Evolutionary conservation across 768 basidiomycete genomes (phyloP), one percentile per base, ranked within the genome.

Genomic region (Sutorius australiensis): DNA sequence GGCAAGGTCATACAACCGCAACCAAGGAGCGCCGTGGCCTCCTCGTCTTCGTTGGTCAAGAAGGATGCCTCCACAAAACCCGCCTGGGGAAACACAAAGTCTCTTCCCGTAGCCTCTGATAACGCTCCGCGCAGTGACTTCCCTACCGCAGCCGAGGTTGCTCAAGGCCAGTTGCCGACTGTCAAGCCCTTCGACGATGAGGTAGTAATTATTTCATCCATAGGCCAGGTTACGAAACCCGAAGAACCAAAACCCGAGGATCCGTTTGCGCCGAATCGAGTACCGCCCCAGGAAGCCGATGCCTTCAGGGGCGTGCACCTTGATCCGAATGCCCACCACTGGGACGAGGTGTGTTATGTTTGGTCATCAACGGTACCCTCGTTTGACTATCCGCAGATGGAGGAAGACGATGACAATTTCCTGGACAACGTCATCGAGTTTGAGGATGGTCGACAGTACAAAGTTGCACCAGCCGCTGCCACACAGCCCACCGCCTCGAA

Each of bases 111-210:
- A 49, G 52, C 72, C 41, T 51, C 72, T 3, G 80, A 84, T 40
- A 68, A 73, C 46, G 68, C 73, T 21, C 70, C 72, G 40, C 70
- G 74, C 36, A 80, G 74, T 51, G 95, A 98, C 58, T 99, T 99
- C 66, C 97, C 97, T 7, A 99, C 97, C 6, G 94, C 95, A 42
- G 92, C 92, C 34, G 97, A 99, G 74, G 92, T 93, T 40, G 91
- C 91, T 7, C 86, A 87, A 74, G 87, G 91, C 87, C 60, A 61
- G 81, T 75, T 19, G 33, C 44, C 34, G 17, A 24, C 19, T 48
- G 42, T 10, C 21, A 13, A 3, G 21, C 28, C 19, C 38, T 9
- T 51, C 46, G 7, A 48, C 51, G n/a, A 30, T 38, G 37, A 31
- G 11, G 45, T 48, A 42, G 33, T 61, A 58, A 61, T 51, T 46